Percentiles rank a stretch among this genome's conserved stretches.
Evolutionary conservation across 2,329 filamentous ascomycete genomes (phyloP).

Genomic region (Xylaria sp.): DNA sequence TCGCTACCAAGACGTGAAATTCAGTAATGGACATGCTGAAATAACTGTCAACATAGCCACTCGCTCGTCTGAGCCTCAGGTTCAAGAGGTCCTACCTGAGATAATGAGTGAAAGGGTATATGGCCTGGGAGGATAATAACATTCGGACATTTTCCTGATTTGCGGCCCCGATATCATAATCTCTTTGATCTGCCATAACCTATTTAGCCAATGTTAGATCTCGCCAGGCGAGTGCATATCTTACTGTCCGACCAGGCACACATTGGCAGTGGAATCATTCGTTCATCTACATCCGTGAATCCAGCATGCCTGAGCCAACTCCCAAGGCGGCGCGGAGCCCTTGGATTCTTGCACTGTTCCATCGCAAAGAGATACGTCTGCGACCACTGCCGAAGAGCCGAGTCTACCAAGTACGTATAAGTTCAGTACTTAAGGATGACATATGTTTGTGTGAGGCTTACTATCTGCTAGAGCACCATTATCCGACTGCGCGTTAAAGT

Average conservation of each 20-base stretch:
- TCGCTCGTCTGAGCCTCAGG: background rate
- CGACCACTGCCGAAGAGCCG: conserved; percentile 73
- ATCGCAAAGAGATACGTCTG: conserved; percentile 66
- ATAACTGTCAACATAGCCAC: conserved; percentile 13
- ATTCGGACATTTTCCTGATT: conserved; percentile 62
- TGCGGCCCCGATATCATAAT: conserved; percentile 57
- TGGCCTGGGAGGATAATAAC: conserved; percentile 59
- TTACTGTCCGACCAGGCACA: conserved; percentile 72
- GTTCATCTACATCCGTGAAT: conserved; percentile 69
- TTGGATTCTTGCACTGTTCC: conserved; percentile 67
- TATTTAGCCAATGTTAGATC: conserved; percentile 27
- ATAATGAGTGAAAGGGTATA: conserved; percentile 61
- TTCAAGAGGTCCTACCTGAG: conserved; percentile 48
- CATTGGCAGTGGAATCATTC: conserved; percentile 69
- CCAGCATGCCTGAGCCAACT: conserved; percentile 65
- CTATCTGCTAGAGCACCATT: conserved; percentile 76
- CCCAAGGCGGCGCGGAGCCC: conserved; percentile 66
- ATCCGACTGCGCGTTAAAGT: conserved; percentile 84
- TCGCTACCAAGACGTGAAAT: conserved; percentile 61
- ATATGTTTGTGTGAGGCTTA: conserved; percentile 39
- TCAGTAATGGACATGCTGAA: conserved; percentile 62
- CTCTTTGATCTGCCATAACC: conserved; percentile 51
- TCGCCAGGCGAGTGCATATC: conserved; percentile 30
- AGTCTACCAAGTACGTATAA: conserved; percentile 48
- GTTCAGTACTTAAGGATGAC: background rate